Evolutionary conservation across 345 rosid species (phyloP).

Genomic region (Zanthoxylum bungeanum): DNA sequence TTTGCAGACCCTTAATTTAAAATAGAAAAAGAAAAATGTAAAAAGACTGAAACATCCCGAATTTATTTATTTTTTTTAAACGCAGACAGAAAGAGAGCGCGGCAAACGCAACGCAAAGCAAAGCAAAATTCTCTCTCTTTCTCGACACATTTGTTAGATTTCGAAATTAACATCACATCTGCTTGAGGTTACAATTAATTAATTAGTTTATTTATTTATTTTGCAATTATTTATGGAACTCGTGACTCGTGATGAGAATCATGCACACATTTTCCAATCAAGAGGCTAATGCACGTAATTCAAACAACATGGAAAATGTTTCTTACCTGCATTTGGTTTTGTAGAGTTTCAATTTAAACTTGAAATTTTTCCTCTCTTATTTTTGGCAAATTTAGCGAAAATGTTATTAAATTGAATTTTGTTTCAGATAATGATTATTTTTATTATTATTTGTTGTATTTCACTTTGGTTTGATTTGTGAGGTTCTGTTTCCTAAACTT

Average conservation of each 20-base stretch:
- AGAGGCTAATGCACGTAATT: no score
- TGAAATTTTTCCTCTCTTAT: background rate
- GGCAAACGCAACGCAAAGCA: no score
- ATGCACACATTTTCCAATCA: no score
- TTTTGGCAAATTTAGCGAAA: no score
- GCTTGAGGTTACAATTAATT: conserved; percentile 20
- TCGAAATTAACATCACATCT: conserved; percentile 5
- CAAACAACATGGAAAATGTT: background rate
- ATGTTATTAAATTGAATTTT: no score
- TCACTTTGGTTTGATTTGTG: no score
- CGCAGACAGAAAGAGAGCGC: no score
- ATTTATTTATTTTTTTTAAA: background rate
- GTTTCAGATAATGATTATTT: no score
- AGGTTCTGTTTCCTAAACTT: background rate
- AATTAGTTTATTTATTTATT: background rate
- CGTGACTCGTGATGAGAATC: background rate
- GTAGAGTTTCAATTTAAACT: background rate
- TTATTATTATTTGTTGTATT: background rate
- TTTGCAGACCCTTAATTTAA: background rate
- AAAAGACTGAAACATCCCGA: background rate
- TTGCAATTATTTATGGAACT: background rate
- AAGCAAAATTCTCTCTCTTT: background rate
- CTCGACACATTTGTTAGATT: conserved; percentile 10
- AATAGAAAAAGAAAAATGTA: background rate
- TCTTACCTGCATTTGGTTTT: background rate